Evolutionary conservation across 2,329 filamentous ascomycete genomes (phyloP), one percentile per base, ranked within the genome.

Genomic region (Rhynchosporium agropyri): DNA sequence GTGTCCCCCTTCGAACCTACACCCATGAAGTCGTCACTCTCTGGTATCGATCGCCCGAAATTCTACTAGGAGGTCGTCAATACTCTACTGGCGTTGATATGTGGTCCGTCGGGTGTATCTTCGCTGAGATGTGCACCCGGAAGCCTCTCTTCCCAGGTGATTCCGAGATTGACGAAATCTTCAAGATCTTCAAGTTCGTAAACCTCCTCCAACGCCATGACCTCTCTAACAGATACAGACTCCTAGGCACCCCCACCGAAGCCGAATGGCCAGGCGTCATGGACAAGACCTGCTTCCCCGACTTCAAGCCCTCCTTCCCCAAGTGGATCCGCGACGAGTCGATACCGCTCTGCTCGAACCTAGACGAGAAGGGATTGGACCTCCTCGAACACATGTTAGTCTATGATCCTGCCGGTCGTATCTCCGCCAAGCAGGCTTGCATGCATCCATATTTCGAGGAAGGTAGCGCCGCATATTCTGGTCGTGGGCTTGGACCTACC

Each of bases 41-140:
- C 63, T 97, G 92, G 92, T 97, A 97, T 76, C 89, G 93, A 66
- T 85, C 92, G 8, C 92, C 92, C 0, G 92, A 97, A 76, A 96
- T 97, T 77, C 83, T 97, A 26, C 86, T 97, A 1, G 92, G 92
- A 74, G 92, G 92, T 62, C 88, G 92, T 58, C 92, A 96, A 76
- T 97, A 97, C 79, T 95, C 91, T 13, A 97, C 92, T 13, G 92
- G 92, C 62, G 92, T 97, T 48, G 92, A 97, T 74, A 97, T 97
- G 90, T 97, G 92, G 92, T 95, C 91, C 38, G 88, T 93, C 56
- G 92, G 92, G 66, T 95, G 92, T 77, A 97, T 97, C 77, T 96
- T 97, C 76, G 92, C 93, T 9, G 92, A 97, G 78, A 97, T 97
- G 93, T 96, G 91, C 78, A 97, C 92, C 1, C 86, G 91, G 72